A percentile compares a stretch with the other conserved stretches of the same genome.
These are phyloP conservation scores for Aspergillus homomorphus DNA, from an alignment of 495 filamentous ascomycete species.

Conservation along the genomic window DNA sequence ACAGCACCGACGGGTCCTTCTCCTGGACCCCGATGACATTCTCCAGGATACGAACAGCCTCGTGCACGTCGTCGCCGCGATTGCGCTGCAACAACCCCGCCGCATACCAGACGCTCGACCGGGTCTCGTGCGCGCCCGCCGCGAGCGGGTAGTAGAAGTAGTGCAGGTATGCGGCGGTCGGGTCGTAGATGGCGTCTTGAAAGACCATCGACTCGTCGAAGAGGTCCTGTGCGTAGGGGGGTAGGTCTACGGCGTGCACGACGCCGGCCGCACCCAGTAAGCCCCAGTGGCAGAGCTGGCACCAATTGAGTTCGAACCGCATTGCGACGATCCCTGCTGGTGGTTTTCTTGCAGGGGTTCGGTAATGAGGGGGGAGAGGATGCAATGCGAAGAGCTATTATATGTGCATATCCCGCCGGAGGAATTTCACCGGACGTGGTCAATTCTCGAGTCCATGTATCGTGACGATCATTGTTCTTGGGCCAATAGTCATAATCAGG, in stretches of 20 bases:
- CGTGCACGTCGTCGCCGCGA: slow-evolving; percentile 28
- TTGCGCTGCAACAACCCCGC: slow-evolving; percentile 40
- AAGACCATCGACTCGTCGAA: slow-evolving; percentile 30
- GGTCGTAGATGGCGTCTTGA: slow-evolving; percentile 25
- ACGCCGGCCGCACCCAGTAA: slow-evolving; percentile 4
- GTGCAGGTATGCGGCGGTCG: slow-evolving; percentile 13
- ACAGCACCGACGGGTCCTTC: slow-evolving; percentile 33
- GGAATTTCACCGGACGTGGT: not conserved
- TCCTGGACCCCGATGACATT: slow-evolving; percentile 40
- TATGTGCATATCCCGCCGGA: not conserved
- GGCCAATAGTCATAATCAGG: too few species aligned
- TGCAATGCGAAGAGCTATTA: too few species aligned
- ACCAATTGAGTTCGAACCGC: slow-evolving; percentile 1
- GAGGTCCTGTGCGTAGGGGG: slow-evolving; percentile 9
- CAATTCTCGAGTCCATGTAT: too few species aligned
- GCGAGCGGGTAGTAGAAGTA: slow-evolving; percentile 26
- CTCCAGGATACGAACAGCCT: slow-evolving; percentile 35
- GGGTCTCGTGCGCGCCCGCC: slow-evolving; percentile 32
- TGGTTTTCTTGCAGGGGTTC: not conserved
- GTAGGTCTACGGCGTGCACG: not conserved
- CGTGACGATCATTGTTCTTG: not conserved
- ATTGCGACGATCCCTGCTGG: not conserved
- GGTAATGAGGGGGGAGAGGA: too few species aligned
- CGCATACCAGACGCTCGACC: slow-evolving; percentile 39
- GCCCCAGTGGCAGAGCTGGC: not conserved